phyloP scores from a whole-genome alignment of 2,329 filamentous ascomycete species.

The Aspergillus pseudoglaucus region DNA sequence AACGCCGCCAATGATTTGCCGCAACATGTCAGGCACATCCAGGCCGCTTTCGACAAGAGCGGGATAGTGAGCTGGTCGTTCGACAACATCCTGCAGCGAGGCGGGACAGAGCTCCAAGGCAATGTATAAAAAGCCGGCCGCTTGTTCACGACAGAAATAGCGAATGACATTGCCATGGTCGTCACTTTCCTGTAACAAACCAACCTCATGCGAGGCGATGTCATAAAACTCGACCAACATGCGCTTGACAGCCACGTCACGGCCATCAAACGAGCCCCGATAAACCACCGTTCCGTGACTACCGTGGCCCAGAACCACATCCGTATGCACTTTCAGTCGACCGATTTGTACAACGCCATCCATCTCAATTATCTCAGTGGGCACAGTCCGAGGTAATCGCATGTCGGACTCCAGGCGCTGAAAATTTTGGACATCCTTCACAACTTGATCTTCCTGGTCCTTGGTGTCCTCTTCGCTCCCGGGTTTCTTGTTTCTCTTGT shows the following conservation, averaged over 20 bases:
- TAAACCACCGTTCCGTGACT: slow-evolving; percentile 98
- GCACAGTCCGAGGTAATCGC: slow-evolving; percentile 48
- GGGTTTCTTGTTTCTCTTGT: slow-evolving; percentile 48
- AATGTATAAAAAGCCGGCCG: slow-evolving; percentile 89
- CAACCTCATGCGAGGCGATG: slow-evolving; percentile 89
- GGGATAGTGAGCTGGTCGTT: slow-evolving; percentile 62
- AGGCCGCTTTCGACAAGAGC: slow-evolving; percentile 59
- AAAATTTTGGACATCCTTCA: slow-evolving; percentile 48
- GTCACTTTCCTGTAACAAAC: slow-evolving; percentile 83
- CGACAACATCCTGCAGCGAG: slow-evolving; percentile 84
- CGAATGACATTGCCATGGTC: slow-evolving; percentile 95
- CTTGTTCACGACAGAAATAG: slow-evolving; percentile 87
- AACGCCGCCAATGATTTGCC: slow-evolving; percentile 84
- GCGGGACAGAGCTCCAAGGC: slow-evolving; percentile 90
- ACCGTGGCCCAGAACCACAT: slow-evolving; percentile 61
- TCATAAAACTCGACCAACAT: slow-evolving; percentile 96
- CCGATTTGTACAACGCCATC: slow-evolving; percentile 59
- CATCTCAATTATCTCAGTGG: slow-evolving; percentile 49
- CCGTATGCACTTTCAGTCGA: slow-evolving; percentile 54
- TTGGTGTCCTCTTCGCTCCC: slow-evolving; percentile 47
- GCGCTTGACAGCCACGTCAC: slow-evolving; percentile 89
- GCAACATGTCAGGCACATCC: slow-evolving; percentile 72
- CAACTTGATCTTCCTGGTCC: slow-evolving; percentile 54
- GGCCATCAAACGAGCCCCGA: slow-evolving; percentile 86
- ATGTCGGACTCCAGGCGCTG: slow-evolving; percentile 56